phyloP scores from a whole-genome alignment of 306 rosid species.

The Vigna radiata region DNA sequence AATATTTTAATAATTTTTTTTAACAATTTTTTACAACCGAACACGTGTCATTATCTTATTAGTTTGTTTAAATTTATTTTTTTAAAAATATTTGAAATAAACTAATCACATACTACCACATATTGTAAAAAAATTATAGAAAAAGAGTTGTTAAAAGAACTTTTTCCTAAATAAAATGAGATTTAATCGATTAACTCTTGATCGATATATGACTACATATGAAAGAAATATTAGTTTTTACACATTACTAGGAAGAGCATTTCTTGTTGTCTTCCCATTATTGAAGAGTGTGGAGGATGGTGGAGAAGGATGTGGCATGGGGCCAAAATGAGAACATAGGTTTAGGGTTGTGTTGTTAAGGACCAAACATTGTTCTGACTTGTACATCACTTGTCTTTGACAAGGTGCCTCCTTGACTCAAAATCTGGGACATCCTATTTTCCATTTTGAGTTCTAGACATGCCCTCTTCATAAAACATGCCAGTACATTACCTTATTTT shows the following conservation, averaged over 20 bases:
- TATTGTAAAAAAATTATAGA: too few species aligned
- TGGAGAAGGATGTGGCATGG: constrained; percentile 28
- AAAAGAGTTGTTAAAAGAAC: too few species aligned
- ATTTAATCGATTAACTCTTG: too few species aligned
- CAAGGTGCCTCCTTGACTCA: constrained; percentile 39
- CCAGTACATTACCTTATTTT: not conserved
- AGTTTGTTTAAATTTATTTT: too few species aligned
- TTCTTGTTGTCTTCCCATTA: not conserved
- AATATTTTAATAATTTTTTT: too few species aligned
- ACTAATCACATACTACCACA: too few species aligned
- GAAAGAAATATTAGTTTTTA: too few species aligned
- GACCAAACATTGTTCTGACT: constrained; percentile 28
- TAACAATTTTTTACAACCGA: too few species aligned
- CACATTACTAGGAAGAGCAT: not conserved
- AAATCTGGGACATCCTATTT: constrained; percentile 19
- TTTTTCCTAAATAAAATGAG: too few species aligned
- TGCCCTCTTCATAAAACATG: constrained; percentile 13
- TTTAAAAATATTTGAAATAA: too few species aligned
- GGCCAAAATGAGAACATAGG: constrained; percentile 10
- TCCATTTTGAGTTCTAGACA: constrained; percentile 18
- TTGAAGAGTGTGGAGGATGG: not conserved
- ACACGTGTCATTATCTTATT: too few species aligned
- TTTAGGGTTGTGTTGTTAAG: constrained; percentile 38
- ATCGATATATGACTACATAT: too few species aligned
- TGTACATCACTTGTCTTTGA: constrained; percentile 34